These are phyloP conservation scores for Blastobotrys aristatus DNA, from an alignment of 1,139 yeast genomes.

Conservation along the genomic window DNA sequence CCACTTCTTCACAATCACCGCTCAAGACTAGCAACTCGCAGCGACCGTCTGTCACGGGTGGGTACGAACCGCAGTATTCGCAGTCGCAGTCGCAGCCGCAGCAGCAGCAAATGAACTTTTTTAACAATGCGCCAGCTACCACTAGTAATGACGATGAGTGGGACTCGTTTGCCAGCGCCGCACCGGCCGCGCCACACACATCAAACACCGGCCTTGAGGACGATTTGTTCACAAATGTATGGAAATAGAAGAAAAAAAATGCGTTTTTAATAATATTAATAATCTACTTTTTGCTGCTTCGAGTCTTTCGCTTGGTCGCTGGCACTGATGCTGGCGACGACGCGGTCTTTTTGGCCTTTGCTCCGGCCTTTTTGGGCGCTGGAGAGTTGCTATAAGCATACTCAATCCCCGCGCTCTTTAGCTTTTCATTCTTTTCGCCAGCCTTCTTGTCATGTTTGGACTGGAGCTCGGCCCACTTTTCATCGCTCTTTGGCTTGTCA, in stretches of 20 bases:
- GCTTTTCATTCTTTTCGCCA: conserved; percentile 44
- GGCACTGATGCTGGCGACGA: no score
- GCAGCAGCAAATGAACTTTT: background rate
- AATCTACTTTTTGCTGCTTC: background rate
- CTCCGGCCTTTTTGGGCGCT: conserved; percentile 10
- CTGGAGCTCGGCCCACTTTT: conserved; percentile 56
- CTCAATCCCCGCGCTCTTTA: conserved; percentile 51
- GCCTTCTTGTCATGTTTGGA: conserved; percentile 46
- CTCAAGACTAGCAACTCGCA: conserved; percentile 3
- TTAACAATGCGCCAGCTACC: background rate
- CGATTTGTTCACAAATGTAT: conserved; percentile 63
- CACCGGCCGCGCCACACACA: conserved; percentile 21
- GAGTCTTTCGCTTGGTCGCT: background rate
- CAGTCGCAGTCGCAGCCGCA: background rate
- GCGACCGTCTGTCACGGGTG: conserved; percentile 2
- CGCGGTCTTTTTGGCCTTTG: background rate
- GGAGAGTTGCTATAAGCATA: conserved; percentile 25
- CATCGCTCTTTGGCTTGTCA: conserved; percentile 52
- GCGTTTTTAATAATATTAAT: background rate
- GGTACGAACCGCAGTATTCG: conserved; percentile 2
- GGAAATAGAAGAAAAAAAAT: conserved; percentile 39
- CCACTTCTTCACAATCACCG: background rate
- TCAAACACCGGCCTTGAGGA: conserved; percentile 44
- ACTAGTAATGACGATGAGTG: conserved; percentile 22
- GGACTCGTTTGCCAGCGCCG: conserved; percentile 25